A percentile compares a stretch with the other conserved stretches of the same genome.
phyloP scores from a whole-genome alignment of 306 rosid genomes.

The Alnus glutinosa region DNA sequence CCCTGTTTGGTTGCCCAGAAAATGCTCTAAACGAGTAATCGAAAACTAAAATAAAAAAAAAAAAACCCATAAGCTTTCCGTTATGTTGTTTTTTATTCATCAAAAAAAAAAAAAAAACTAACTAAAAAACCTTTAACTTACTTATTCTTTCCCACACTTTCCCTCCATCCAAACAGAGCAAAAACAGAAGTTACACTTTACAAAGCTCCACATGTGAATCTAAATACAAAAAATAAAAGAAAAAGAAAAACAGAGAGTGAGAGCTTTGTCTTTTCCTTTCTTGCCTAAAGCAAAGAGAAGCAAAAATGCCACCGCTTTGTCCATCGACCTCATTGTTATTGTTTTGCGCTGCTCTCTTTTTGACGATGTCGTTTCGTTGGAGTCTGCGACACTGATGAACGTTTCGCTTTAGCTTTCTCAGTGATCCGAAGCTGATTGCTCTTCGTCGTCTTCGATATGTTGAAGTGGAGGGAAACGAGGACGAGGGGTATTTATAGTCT shows the following conservation, averaged over 20 bases:
- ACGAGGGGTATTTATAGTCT: background rate
- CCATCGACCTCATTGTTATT: constrained; percentile 22
- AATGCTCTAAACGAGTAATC: background rate
- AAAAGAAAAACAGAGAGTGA: background rate
- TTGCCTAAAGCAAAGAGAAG: constrained; percentile 43
- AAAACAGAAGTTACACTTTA: background rate
- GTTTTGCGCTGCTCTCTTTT: background rate
- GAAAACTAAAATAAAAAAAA: background rate
- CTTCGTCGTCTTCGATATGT: background rate
- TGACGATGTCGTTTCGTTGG: background rate
- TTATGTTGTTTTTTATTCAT: background rate
- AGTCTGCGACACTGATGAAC: background rate
- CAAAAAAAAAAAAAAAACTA: background rate
- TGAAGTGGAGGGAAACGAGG: background rate
- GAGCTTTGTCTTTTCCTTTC: background rate
- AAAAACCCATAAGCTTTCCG: background rate
- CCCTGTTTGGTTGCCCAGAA: background rate
- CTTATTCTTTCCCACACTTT: background rate
- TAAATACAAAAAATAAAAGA: background rate
- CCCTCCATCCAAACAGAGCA: background rate
- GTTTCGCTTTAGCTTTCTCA: background rate
- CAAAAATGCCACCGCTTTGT: constrained; percentile 27
- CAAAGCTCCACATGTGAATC: background rate
- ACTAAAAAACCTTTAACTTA: no score
- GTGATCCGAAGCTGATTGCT: background rate